Conservation (phyloP, 345 rosid genomes). For the Gossypium stocksii region DNA sequence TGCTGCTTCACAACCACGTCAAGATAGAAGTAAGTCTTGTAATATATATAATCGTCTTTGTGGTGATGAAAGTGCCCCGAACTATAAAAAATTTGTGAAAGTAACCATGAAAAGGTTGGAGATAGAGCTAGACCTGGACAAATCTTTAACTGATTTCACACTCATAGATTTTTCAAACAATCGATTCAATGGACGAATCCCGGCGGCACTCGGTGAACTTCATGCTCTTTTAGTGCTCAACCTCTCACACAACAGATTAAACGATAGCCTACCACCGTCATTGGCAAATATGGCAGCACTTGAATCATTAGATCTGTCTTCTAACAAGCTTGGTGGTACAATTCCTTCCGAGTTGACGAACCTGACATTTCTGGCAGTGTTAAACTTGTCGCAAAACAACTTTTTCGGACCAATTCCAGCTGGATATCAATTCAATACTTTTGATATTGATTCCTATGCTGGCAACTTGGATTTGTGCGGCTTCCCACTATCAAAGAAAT, state of each 20-base stretch:
- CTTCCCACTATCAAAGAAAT: neutral
- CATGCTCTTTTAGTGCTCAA: neutral
- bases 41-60: too few relatives aligned
- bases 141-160: neutral
- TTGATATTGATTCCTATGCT: neutral
- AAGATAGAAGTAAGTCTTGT: too few relatives aligned
- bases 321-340: slow-evolving; percentile 11
- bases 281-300: slow-evolving; percentile 13
- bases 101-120: slow-evolving; percentile 36
- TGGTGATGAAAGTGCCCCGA: too few relatives aligned
- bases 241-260: slow-evolving; percentile 2
- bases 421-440: neutral
- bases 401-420: slow-evolving; percentile 12
- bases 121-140: neutral
- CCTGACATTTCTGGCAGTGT: neutral
- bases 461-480: neutral
- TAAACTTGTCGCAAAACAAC: neutral
- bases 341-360: slow-evolving; percentile 1
- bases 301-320: slow-evolving; percentile 13
- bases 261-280: slow-evolving; percentile 13
- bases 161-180: neutral
- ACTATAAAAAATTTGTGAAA: neutral
- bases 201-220: neutral
- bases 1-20: too few relatives aligned
- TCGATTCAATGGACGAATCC: neutral